Base-by-base conservation (phyloP, 768 basidiomycete species). In the Boletus rubroflammeus region DNA sequence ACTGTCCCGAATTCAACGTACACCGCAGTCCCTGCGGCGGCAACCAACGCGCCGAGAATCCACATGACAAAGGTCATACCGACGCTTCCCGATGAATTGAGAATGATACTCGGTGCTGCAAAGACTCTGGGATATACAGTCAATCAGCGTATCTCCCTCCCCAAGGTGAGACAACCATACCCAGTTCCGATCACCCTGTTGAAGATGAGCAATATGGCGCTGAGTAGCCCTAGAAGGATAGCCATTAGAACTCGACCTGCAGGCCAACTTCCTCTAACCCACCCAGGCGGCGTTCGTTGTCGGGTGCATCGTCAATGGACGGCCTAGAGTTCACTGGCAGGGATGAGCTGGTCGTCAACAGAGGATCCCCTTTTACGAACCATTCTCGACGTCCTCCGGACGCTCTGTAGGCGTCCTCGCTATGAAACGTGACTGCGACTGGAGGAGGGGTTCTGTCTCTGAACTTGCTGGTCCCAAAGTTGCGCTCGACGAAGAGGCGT, bases 1-100 rank as follows among this genome's bases (percentile, higher is more conserved):
- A 87, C 86, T 25, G 87, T 88, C 23, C 88, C 87, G 19, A 87
- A 76, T 64, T 89, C 88, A n/a, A 88, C 75, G 58, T 83, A 90
- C 3, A 89, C 87, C 0, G 80, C 77, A 2, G 86, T 86, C 5
- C 88, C 88, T 34, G 80, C 78, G 0, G 80, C 76, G 2, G 88
- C 85, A 36, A 88, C 78, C 28, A 77, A 62, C 5, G 86, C 80
- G 0, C 87, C 88, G 6, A 87, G 62, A 17, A 88, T 69, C 88
- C 88, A 90, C 81, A 88, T 82, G 9, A 82, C 48, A 23, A 90
- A 73, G 0, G 84, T 76, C 41, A 87, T 78, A 1, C 86, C 87
- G 1, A 88, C 82, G 52, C 87, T 88, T 6, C 87, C 87, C 0
- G 85, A 81, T 0, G 83, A 74, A 36, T 76, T 80, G 19, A 89